Base-by-base conservation (phyloP, 176 grass and related monocot species). In the Chrysopogon serrulatus region DNA sequence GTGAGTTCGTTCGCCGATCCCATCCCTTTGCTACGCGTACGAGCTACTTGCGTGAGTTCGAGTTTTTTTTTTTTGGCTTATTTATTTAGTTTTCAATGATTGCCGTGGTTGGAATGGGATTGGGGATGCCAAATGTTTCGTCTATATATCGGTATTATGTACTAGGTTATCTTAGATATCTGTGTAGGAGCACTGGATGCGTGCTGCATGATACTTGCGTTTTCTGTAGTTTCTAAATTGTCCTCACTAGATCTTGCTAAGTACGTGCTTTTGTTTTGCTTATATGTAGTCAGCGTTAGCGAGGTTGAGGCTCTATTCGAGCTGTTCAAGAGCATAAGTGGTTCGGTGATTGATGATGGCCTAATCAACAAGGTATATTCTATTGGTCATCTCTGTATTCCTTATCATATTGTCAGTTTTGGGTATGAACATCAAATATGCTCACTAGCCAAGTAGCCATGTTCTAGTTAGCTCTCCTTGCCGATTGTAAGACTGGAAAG, bases 281-380 rank as follows among this genome's bases (percentile, higher is more conserved):
- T 56, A 11, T n/a, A n/a, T 86, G 23, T 43, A 98, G 93, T 98
- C 75, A 98, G 91, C 64, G 91, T 95, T 37, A 98, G 93, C 72
- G 96, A 98, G 61, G 96, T 98, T 32, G 93, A 98, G 34, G 96
- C 93, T 12, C 83, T 98, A 14, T 98, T 98, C 77, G 96, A 95
- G 83, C 83, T 98, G 65, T 98, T 93, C 91, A 98, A 94, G 85
- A 98, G 91, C 83, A 98, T 98, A 76, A 98, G 93, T 56, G 86
- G 93, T 86, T 98, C 96, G 0, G 82, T 98, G 37, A 86, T 95
- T 24, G 93, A 98, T 23, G 96, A 98, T 74, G 96, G 93, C 21
- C 64, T 98, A 57, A 98, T 98, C 84, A 98, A 91, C 73, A 95
- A 98, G 92, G 96, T 95, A 78, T 80, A 12, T 56, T 84, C 31